Evolutionary conservation across 768 basidiomycete species (phyloP).

Genomic region (Rhodotorula babjevae): DNA sequence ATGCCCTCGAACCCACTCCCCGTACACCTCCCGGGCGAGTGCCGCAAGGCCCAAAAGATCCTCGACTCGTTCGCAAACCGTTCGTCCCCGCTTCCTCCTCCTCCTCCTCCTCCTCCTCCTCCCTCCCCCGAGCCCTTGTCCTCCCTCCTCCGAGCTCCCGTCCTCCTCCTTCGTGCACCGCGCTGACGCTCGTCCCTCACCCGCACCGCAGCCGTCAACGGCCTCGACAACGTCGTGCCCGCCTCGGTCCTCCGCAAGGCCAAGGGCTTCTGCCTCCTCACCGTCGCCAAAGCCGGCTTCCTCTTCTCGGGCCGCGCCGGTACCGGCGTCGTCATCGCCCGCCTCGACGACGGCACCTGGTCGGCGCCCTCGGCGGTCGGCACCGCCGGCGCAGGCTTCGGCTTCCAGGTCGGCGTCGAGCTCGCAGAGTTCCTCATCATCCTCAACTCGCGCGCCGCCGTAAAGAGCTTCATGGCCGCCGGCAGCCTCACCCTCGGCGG

Average conservation of each 20-base stretch:
- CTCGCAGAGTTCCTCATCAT: conserved; percentile 55
- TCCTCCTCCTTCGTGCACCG: neutral
- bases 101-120: neutral
- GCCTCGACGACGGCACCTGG: conserved; percentile 60
- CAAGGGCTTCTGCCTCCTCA: conserved; percentile 41
- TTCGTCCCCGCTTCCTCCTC: neutral
- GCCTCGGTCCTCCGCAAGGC: conserved; percentile 39
- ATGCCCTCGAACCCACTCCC: conserved; percentile 31
- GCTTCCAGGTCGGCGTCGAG: conserved; percentile 56
- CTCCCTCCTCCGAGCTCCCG: neutral
- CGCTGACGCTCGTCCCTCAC: neutral
- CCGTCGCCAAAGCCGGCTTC: conserved; percentile 42
- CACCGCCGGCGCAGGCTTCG: conserved; percentile 81
- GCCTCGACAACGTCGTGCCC: conserved; percentile 41
- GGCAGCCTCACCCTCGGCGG: conserved; percentile 60
- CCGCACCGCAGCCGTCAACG: conserved; percentile 27
- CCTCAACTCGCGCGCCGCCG: conserved; percentile 68
- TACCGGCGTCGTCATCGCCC: conserved; percentile 38
- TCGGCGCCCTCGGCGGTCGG: conserved; percentile 93
- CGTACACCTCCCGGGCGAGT: conserved; percentile 22
- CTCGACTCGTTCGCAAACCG: conserved; percentile 27
- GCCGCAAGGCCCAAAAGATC: conserved; percentile 29
- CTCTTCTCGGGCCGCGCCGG: conserved; percentile 42
- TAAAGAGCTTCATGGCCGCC: conserved; percentile 85
- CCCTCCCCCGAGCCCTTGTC: neutral